Evolutionary conservation across 495 filamentous ascomycete genomes (phyloP).

Genomic region (Aspergillus funiculosus): DNA sequence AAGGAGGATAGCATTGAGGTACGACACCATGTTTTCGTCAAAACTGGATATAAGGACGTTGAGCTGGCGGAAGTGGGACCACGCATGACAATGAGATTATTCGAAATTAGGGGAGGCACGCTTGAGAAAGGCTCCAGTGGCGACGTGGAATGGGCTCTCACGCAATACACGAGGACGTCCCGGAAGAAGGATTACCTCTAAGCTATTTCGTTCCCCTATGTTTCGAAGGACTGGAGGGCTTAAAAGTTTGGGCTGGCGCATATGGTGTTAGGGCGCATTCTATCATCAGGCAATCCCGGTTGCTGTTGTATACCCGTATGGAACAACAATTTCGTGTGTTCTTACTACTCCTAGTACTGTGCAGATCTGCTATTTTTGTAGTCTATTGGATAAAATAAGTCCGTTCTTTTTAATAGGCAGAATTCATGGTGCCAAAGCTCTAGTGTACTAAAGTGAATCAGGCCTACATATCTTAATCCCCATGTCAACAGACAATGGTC

Average conservation of each 20-base stretch:
- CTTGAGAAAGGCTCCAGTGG: slow-evolving; percentile 85
- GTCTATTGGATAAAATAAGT: too few species aligned
- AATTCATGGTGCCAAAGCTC: too few species aligned
- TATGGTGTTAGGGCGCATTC: slow-evolving; percentile 21
- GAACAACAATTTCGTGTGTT: slow-evolving; percentile 6
- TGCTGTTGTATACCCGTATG: slow-evolving; percentile 23
- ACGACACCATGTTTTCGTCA: slow-evolving; percentile 75
- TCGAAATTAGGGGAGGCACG: slow-evolving; percentile 90
- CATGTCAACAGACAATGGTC: too few species aligned
- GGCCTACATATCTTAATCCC: too few species aligned
- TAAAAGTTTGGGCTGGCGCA: slow-evolving; percentile 25
- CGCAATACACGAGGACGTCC: slow-evolving; percentile 87
- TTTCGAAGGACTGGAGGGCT: slow-evolving; percentile 14
- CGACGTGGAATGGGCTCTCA: slow-evolving; percentile 94
- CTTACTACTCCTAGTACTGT: not conserved
- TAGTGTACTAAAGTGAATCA: too few species aligned
- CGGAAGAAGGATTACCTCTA: slow-evolving; percentile 90
- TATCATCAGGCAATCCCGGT: slow-evolving; percentile 14
- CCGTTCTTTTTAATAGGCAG: not conserved
- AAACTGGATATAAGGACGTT: slow-evolving; percentile 79
- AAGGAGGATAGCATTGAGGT: slow-evolving; percentile 91
- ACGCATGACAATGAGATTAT: slow-evolving; percentile 91
- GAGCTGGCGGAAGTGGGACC: slow-evolving; percentile 94
- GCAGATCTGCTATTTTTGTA: too few species aligned
- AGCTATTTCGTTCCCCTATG: slow-evolving; percentile 18